Evolutionary conservation across 495 filamentous ascomycete genomes (phyloP).

Genomic region (Neohortaea acidophila): DNA sequence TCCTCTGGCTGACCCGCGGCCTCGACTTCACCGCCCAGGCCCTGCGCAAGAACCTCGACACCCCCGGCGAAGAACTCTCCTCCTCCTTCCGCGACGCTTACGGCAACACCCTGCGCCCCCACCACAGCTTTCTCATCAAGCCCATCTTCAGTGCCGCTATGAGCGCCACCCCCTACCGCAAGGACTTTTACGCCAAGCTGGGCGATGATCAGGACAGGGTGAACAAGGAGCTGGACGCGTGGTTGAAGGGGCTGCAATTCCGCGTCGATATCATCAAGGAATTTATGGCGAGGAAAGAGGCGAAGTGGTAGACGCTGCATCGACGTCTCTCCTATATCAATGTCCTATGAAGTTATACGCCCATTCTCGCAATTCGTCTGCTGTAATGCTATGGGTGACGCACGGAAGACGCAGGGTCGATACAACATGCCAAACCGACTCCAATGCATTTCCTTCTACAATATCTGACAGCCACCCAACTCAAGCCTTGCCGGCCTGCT

Average conservation of each 20-base stretch:
- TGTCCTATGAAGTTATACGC: no score
- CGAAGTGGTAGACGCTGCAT: no score
- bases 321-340: no score
- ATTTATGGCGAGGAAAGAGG: no score
- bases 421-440: no score
- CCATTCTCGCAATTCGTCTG: no score
- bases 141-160: constrained; percentile 84
- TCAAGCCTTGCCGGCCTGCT: constrained; percentile 11
- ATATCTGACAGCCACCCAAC: no score
- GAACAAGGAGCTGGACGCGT: constrained; percentile 41
- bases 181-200: constrained; percentile 78
- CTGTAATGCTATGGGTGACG: no score
- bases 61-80: constrained; percentile 56
- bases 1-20: constrained; percentile 80
- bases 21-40: constrained; percentile 82
- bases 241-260: constrained; percentile 61
- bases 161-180: constrained; percentile 79
- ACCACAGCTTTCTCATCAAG: constrained; percentile 77
- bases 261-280: constrained; percentile 25
- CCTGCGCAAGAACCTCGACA: constrained; percentile 58
- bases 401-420: no score
- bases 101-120: constrained; percentile 66
- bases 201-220: constrained; percentile 52
- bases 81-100: constrained; percentile 79
- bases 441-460: no score